Evolutionary conservation across 768 basidiomycete genomes (phyloP), one percentile per base, ranked within the genome.

Genomic region (Mycena alexandri): DNA sequence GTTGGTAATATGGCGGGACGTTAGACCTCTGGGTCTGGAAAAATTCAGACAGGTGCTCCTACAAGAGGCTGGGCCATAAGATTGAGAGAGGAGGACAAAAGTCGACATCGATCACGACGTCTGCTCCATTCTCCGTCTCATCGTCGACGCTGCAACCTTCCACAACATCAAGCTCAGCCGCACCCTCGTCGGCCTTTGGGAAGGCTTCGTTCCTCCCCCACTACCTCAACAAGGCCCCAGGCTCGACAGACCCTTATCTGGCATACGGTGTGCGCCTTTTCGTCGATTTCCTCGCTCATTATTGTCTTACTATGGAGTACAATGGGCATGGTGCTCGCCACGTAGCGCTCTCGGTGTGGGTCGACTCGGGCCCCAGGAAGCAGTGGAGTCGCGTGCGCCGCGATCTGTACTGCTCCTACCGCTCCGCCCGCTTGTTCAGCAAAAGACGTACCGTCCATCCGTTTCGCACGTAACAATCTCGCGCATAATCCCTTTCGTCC

Each of bases 141-240:
- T 92, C 62, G 80, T 93, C 67, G 87, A 87, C 77, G 59, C 80
- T 25, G 84, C 86, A 53, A 82, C 81, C 64, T 78, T 83, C 63
- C 78, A 85, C 67, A 85, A 86, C 74, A 76, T 83, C 74, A 85
- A 83, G 62, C 75, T 87, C 60, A 86, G 83, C 21, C 87, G 89
- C 17, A 88, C 89, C 19, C 84, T 93, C 63, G 82, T 93, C 57
- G 93, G 92, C 11, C 79, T 93, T n/a, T 93, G 92, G 91, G 92
- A 93, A 77, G 92, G 93, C 56, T 85, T 92, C 24, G 87, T 93
- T n/a, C 46, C 81, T 92, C 59, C 86, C 88, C 47, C 93, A 93
- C 72, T 93, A 92, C 75, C 77, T 91, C 69, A 85, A 85, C 68
- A 91, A 90, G 75, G 85, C 84, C 77, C 90, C 91, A 25, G 72